Evolutionary conservation across 306 rosid genomes (phyloP), one percentile per base, ranked within the genome.

Genomic region (Castanea mollissima): DNA sequence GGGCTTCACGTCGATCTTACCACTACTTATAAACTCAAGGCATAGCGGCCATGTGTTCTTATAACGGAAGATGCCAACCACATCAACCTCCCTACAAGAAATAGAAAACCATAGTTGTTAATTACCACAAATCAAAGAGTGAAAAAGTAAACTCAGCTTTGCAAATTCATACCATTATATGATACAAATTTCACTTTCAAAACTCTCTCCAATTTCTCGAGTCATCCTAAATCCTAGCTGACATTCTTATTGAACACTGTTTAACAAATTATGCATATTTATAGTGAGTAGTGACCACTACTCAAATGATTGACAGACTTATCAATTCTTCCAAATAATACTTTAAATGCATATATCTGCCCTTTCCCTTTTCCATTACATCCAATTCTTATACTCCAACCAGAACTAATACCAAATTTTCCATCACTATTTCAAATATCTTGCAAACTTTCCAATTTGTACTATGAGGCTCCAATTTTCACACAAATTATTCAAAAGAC

Each of bases 1-100:
- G 27, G 94, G 91, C 86, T 92, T 91, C 46, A 95, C 96, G 54
- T 92, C 89, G 21, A 95, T 92, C 88, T 91, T 92, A 0, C 98
- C 92, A 80, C 91, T 91, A 81, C 87, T 90, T 63, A 95, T 64
- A 88, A 95, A 95, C 83, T 93, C 99, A 0, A 95, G 82, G 80
- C 97, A 93, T 10, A 90, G 83, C 18, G 99, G 98, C 99, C 99
- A 92, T 27, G 99, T 95, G 81, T 95, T 93, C 87, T 86, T 91
- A 80, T 95, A 95, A 31, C 97, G 90, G 76, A 91, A 90, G 51
- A 95, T 87, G 32, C 98, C 98, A 76, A 95, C 71, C 80, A 95
- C 92, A 23, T 91, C 99, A 73, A 92, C 94, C 84, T 95, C 98
- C 91, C 99, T 92, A 81, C 4, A 77, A 74, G 41, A 63, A 52